Evolutionary conservation across 1,284 basidiomycete species (phyloP).

Genomic region (Erythrobasidium hasegawianum): DNA sequence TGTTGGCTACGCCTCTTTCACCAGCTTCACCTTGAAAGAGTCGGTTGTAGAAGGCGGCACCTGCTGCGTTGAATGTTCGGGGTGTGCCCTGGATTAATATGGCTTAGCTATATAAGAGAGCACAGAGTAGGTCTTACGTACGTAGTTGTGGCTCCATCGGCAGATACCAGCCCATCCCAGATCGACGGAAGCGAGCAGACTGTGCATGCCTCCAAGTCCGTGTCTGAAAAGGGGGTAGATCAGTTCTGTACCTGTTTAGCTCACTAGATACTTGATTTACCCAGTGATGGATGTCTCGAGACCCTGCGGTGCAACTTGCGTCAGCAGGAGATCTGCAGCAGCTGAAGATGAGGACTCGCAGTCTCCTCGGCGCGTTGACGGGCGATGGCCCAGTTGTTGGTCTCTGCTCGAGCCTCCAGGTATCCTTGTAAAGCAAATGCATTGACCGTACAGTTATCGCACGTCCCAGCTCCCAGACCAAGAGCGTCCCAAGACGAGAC

Average conservation of each 20-base stretch:
- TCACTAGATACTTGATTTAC: not conserved
- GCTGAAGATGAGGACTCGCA: too few species aligned
- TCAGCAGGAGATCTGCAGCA: too few species aligned
- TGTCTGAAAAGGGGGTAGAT: not conserved
- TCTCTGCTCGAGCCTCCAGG: slow-evolving; percentile 32
- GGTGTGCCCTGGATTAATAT: too few species aligned
- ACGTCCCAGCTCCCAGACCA: slow-evolving; percentile 21
- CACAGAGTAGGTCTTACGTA: too few species aligned
- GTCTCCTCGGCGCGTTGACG: slow-evolving; percentile 22
- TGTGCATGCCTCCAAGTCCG: slow-evolving; percentile 34
- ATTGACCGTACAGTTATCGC: slow-evolving; percentile 33
- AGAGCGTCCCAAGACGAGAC: slow-evolving; percentile 11
- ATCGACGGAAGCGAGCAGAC: slow-evolving; percentile 33
- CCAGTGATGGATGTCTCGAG: slow-evolving; percentile 17
- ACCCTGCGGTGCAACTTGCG: too few species aligned
- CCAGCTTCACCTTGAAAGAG: slow-evolving; percentile 35
- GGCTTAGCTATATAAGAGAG: too few species aligned
- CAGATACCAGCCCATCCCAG: slow-evolving; percentile 29
- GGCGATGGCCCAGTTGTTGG: slow-evolving; percentile 34
- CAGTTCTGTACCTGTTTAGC: not conserved
- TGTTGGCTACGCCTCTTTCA: slow-evolving; percentile 31
- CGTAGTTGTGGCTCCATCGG: slow-evolving; percentile 11
- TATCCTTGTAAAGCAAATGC: slow-evolving; percentile 27
- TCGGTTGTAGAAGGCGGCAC: slow-evolving; percentile 25
- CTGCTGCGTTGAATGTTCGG: slow-evolving; percentile 35